Conservation (phyloP, 208 protist genomes). For the Angomonas deanei region DNA sequence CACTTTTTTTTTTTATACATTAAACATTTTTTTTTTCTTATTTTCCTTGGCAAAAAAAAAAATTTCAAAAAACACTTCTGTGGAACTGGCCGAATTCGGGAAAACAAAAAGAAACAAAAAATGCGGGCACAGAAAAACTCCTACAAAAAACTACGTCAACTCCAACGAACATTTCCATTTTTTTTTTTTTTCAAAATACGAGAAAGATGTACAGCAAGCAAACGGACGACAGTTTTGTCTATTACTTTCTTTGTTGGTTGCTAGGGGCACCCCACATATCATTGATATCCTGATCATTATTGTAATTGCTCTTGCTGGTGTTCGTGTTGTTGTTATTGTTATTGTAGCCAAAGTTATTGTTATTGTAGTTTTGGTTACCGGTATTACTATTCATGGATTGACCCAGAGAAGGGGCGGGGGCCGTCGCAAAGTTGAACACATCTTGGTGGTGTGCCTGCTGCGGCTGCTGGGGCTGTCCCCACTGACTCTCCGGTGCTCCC, state of each 20-base stretch:
- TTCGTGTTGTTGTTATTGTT: slow-evolving; percentile 3
- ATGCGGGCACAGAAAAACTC: too few relatives aligned
- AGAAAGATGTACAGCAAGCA: neutral
- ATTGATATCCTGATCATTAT: neutral
- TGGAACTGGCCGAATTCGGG: too few relatives aligned
- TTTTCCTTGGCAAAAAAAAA: slow-evolving; percentile 9
- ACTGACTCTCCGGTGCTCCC: neutral
- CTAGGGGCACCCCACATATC: slow-evolving; percentile 10
- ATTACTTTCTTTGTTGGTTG: neutral
- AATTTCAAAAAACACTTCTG: too few relatives aligned
- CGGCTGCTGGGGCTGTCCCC: neutral
- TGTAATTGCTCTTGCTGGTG: neutral
- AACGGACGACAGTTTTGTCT: neutral
- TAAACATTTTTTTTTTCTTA: too few relatives aligned
- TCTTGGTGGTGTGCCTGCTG: neutral
- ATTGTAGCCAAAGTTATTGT: neutral
- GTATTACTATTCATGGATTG: neutral
- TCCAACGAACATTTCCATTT: too few relatives aligned
- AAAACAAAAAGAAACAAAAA: too few relatives aligned
- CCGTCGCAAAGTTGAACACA: slow-evolving; percentile 8
- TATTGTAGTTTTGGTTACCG: neutral
- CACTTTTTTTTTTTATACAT: too few relatives aligned
- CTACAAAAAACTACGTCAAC: too few relatives aligned
- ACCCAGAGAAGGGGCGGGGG: slow-evolving; percentile 9
- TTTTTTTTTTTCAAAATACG: too few relatives aligned